Evolutionary conservation across 805 yeast species (phyloP).

Genomic region (Hanseniaspora hatyaiensis): DNA sequence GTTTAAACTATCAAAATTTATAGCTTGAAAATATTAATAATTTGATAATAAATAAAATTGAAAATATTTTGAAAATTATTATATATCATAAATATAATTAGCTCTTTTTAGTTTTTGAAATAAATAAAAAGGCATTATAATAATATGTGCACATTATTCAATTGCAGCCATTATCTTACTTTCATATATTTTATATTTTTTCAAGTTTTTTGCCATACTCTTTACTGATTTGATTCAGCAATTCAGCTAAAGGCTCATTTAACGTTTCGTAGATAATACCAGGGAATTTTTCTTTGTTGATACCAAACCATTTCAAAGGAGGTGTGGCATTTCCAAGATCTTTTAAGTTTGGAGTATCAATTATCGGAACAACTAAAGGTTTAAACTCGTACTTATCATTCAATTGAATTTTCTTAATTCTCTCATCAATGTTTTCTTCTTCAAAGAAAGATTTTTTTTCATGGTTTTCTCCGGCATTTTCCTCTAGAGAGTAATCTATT

Average conservation of each 20-base stretch:
- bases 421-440: slow-evolving; percentile 32
- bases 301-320: slow-evolving; percentile 95
- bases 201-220: slow-evolving; percentile 37
- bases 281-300: slow-evolving; percentile 78
- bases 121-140: not conserved
- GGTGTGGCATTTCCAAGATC: slow-evolving; percentile 97
- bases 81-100: too few relatives aligned
- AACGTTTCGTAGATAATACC: slow-evolving; percentile 71
- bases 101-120: too few relatives aligned
- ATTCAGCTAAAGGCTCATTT: slow-evolving; percentile 58
- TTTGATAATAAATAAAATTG: too few relatives aligned
- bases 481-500: not conserved
- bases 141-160: not conserved
- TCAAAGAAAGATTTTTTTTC: slow-evolving; percentile 23
- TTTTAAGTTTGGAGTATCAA: slow-evolving; percentile 78
- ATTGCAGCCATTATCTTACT: not conserved
- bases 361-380: slow-evolving; percentile 63
- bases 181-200: slow-evolving; percentile 23
- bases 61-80: too few relatives aligned
- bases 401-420: slow-evolving; percentile 35
- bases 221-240: slow-evolving; percentile 54
- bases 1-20: too few relatives aligned
- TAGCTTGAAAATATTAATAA: too few relatives aligned
- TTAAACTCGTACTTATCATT: slow-evolving; percentile 43
- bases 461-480: slow-evolving; percentile 15